Evolutionary conservation across 495 filamentous ascomycete genomes (phyloP).

Genomic region (Xylaria nigripes): DNA sequence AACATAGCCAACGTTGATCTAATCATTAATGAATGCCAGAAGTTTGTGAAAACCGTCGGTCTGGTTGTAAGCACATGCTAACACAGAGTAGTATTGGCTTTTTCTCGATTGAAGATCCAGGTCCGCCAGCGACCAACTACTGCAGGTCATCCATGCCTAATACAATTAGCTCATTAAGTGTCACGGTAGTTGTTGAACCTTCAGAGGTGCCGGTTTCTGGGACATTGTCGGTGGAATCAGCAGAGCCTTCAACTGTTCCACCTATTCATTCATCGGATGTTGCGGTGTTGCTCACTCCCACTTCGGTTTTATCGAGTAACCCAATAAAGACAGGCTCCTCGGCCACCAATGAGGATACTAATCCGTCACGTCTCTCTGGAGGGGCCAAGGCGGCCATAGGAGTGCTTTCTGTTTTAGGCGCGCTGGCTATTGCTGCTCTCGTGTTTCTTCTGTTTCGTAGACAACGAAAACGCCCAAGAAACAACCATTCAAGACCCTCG

Average conservation of each 20-base stretch:
- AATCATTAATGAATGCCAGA: constrained; percentile 42
- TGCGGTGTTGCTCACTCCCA: background rate
- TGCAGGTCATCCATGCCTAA: background rate
- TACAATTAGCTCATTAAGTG: background rate
- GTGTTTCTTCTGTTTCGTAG: constrained; percentile 29
- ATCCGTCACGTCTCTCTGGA: constrained; percentile 20
- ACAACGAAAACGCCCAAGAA: constrained; percentile 17
- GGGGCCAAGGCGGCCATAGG: constrained; percentile 36
- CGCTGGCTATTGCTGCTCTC: constrained; percentile 29
- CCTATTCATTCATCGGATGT: background rate
- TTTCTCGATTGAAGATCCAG: constrained; percentile 31
- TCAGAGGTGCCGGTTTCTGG: background rate
- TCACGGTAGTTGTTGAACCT: background rate
- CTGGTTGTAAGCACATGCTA: background rate
- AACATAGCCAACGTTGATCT: constrained; percentile 33
- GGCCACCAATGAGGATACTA: constrained; percentile 1
- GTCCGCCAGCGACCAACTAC: constrained; percentile 24
- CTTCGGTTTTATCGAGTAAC: constrained; percentile 2
- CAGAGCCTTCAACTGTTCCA: background rate
- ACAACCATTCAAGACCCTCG: constrained; percentile 6
- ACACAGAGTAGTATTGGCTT: constrained; percentile 28
- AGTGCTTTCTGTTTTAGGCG: constrained; percentile 30
- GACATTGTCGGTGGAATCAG: background rate
- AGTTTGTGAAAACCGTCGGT: constrained; percentile 25
- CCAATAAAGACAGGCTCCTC: constrained; percentile 11